Conservation (phyloP, 2,329 filamentous ascomycete genomes). For the Fusarium sp. region DNA sequence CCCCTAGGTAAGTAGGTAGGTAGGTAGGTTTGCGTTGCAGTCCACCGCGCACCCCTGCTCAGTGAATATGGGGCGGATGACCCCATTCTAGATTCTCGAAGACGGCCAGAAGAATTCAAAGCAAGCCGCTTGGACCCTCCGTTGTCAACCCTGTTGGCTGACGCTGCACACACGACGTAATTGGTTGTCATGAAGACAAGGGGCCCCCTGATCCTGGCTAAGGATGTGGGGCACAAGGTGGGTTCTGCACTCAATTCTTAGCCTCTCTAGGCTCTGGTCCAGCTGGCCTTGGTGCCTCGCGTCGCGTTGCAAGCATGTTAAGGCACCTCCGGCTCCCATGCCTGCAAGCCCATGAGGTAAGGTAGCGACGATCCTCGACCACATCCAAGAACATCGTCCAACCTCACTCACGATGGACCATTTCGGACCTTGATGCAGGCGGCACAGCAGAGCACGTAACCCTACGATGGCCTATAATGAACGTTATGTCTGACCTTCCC, state of each 20-base stretch:
- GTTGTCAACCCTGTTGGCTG: slow-evolving; percentile 15
- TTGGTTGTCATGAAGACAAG: slow-evolving; percentile 9
- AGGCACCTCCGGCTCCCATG: slow-evolving; percentile 7
- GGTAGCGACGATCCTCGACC: slow-evolving; percentile 26
- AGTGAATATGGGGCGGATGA: slow-evolving; percentile 29
- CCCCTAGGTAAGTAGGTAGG: slow-evolving; percentile 10
- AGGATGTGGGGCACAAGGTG: slow-evolving; percentile 12
- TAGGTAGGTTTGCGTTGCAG: slow-evolving; percentile 13
- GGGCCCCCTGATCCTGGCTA: slow-evolving; percentile 1
- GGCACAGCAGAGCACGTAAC: slow-evolving; percentile 19
- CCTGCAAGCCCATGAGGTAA: slow-evolving; percentile 1
- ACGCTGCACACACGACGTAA: not conserved
- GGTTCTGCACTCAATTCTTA: not conserved
- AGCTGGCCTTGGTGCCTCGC: slow-evolving; percentile 35
- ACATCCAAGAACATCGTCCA: slow-evolving; percentile 20
- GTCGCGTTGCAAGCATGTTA: slow-evolving; percentile 26
- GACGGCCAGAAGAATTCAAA: slow-evolving; percentile 42
- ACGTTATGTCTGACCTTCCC: not conserved
- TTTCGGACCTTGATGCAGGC: slow-evolving; percentile 23
- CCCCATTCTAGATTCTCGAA: slow-evolving; percentile 42
- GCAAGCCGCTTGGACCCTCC: slow-evolving; percentile 29
- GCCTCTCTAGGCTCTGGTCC: slow-evolving; percentile 15
- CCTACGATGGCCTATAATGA: not conserved
- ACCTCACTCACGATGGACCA: slow-evolving; percentile 24
- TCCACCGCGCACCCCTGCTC: slow-evolving; percentile 23